A percentile compares a stretch with the other conserved stretches of the same genome.
Evolutionary conservation across 192 early-diverging fungal genomes (phyloP).

Genomic region (Mortierella claussenii): DNA sequence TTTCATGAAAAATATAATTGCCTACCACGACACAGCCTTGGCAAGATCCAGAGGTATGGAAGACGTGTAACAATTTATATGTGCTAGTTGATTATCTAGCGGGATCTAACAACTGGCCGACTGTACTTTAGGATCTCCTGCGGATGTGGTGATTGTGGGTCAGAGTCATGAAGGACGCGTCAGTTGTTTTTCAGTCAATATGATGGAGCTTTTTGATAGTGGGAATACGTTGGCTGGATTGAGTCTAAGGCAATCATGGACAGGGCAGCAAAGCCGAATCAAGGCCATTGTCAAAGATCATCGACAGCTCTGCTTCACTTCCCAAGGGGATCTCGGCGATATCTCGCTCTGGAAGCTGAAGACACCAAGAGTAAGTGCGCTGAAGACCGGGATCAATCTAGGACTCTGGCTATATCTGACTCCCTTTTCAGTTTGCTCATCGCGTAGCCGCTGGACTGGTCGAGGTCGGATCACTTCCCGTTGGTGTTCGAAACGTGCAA

Average conservation of each 20-base stretch:
- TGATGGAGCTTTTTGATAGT: constrained; percentile 82
- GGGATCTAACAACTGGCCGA: too few relatives aligned
- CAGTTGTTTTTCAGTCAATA: constrained; percentile 74
- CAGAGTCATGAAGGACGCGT: constrained; percentile 69
- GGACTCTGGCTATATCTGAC: too few relatives aligned
- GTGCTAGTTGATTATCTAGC: too few relatives aligned
- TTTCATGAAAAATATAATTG: constrained; percentile 64
- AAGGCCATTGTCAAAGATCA: constrained; percentile 57
- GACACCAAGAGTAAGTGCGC: constrained; percentile 58
- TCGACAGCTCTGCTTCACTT: constrained; percentile 56
- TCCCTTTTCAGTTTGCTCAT: constrained; percentile 47
- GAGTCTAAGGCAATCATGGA: constrained; percentile 71
- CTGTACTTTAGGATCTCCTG: constrained; percentile 48
- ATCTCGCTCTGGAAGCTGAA: constrained; percentile 63
- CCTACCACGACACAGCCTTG: constrained; percentile 57
- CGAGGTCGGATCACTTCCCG: constrained; percentile 42
- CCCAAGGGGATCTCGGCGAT: constrained; percentile 61
- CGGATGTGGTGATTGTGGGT: constrained; percentile 71
- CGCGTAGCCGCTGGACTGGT: constrained; percentile 50
- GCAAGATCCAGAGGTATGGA: constrained; percentile 42
- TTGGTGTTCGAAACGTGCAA: constrained; percentile 30
- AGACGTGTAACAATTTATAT: too few relatives aligned
- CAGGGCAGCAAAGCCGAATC: constrained; percentile 67
- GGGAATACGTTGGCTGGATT: constrained; percentile 67
- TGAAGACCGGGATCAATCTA: too few relatives aligned